Evolutionary conservation across 2,329 filamentous ascomycete genomes (phyloP), one percentile per base, ranked within the genome.

Genomic region (Stagonosporopsis tanaceti): DNA sequence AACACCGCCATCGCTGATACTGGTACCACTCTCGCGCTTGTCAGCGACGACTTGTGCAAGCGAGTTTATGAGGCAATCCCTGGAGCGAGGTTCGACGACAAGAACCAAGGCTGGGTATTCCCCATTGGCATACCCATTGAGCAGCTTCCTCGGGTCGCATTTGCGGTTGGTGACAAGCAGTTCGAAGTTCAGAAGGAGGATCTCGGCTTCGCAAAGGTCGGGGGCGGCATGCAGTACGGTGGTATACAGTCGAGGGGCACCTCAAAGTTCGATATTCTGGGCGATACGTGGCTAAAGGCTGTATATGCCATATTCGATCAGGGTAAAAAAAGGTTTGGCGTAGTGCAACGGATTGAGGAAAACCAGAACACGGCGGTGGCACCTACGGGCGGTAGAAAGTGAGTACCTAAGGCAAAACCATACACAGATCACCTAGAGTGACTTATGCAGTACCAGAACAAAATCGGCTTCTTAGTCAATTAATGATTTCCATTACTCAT

Each of bases 1-100:
- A 91, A 91, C 75, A 87, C 79, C 1, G 87, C 89, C 44, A 90
- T 92, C 63, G 86, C 84, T 32, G 89, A 92, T 71, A 92, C 89
- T 0, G 89, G 88, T 53, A 91, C 89, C 28, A 89, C 88, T 0
- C 81, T 92, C 47, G 84, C 84, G 1, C 80, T 92, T 30, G 80
- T 91, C 44, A 82, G 84, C 38, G 89, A 92, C 68, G 69, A 76
- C 1, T 81, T 85, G 12, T 87, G 85, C 69, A 77, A 87, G 57
- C 83, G 83, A 2, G 81, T 92, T 61, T 92, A 92, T 73, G 79
- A 78, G 47, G 78, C 83, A 30, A 90, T 92, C 57, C 83, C 84
- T 3, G 87, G 87, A 14, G 80, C 86, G 9, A 79, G 59, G 35
- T 78, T 76, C 82, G 25, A 87, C 61, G 66, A 76, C 12, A 63